Evolutionary conservation across 2,329 filamentous ascomycete species (phyloP).

Genomic region (Nigrospora oryzae): DNA sequence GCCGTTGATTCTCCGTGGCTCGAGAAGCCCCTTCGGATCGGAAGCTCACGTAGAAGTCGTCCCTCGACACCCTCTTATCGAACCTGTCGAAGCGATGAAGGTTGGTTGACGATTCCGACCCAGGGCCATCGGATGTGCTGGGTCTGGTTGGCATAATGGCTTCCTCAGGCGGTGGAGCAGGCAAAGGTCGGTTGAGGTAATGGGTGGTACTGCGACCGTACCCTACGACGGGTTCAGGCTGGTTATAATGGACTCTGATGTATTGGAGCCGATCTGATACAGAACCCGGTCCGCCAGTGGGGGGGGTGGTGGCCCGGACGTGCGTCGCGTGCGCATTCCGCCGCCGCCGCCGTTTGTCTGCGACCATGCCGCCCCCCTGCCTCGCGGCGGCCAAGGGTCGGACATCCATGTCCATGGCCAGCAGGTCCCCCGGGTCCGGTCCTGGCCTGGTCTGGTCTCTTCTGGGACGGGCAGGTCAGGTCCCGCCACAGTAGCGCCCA

Average conservation of each 20-base stretch:
- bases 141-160: constrained; percentile 26
- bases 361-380: too few relatives aligned
- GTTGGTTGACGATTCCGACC: constrained; percentile 16
- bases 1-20: too few relatives aligned
- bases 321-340: constrained; percentile 16
- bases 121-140: constrained; percentile 30
- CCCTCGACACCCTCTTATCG: constrained; percentile 36
- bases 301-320: constrained; percentile 16
- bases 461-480: too few relatives aligned
- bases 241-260: constrained; percentile 12
- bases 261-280: constrained; percentile 19
- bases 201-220: constrained; percentile 10
- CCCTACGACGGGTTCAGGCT: constrained; percentile 7
- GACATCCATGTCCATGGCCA: too few relatives aligned
- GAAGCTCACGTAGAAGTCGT: constrained; percentile 28
- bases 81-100: constrained; percentile 16
- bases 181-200: constrained; percentile 15
- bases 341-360: not conserved
- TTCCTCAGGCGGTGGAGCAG: constrained; percentile 9
- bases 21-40: not conserved
- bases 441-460: too few relatives aligned
- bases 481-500: too few relatives aligned
- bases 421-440: too few relatives aligned
- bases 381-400: too few relatives aligned
- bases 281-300: constrained; percentile 14